These are phyloP conservation scores for Coriaria nepalensis DNA, from an alignment of 306 rosid species.

Conservation along the genomic window DNA sequence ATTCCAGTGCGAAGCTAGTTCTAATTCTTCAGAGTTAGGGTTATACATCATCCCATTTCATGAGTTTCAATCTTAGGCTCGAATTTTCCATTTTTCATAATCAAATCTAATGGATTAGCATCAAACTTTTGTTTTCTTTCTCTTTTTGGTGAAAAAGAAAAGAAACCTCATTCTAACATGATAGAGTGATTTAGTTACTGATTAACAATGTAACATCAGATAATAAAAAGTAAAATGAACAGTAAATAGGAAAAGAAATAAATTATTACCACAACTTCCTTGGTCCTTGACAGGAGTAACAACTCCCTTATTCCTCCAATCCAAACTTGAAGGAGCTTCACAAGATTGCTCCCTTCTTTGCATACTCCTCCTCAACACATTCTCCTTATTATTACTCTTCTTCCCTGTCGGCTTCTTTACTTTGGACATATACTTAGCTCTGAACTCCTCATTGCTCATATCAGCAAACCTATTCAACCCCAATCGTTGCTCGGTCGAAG, in stretches of 20 bases:
- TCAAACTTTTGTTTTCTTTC: no score
- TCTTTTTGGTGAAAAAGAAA: no score
- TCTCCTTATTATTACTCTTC: constrained; percentile 5
- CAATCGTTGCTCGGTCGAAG: constrained; percentile 19
- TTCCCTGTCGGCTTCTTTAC: constrained; percentile 34
- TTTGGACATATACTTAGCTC: constrained; percentile 26
- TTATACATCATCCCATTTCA: no score
- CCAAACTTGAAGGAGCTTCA: constrained; percentile 46
- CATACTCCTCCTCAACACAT: constrained; percentile 10
- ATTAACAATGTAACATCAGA: no score
- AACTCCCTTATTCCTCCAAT: constrained; percentile 70
- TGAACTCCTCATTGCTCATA: constrained; percentile 68
- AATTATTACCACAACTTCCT: constrained; percentile 41
- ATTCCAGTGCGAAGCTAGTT: no score
- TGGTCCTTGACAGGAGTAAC: constrained; percentile 58
- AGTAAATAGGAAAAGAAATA: not conserved
- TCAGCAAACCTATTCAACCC: constrained; percentile 71
- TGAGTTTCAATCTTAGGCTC: no score
- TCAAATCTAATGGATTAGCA: no score
- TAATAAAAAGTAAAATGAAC: not conserved
- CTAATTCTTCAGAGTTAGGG: no score
- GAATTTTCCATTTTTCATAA: no score
- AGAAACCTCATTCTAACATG: no score
- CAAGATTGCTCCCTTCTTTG: constrained; percentile 19
- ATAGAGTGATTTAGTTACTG: no score